Percentiles rank a stretch among this genome's conserved stretches.
These are phyloP conservation scores for Anisodus tanguticus DNA, from an alignment of 257 asterid species.

Conservation along the genomic window DNA sequence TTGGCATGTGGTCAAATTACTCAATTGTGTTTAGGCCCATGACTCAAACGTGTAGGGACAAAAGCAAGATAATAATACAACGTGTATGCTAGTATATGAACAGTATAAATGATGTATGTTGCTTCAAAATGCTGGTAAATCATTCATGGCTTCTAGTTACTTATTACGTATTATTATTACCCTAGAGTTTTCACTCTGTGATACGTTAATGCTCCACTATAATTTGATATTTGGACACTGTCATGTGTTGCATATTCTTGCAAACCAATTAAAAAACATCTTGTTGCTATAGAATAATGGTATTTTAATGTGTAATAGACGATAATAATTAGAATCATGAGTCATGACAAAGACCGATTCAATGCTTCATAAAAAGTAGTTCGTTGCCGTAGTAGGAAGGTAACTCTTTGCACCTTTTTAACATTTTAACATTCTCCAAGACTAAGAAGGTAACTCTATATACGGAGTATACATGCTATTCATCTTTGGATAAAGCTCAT, in stretches of 20 bases:
- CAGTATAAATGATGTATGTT: conserved; percentile 23
- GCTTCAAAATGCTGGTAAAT: conserved; percentile 2
- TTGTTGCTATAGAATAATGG: neutral
- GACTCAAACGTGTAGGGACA: conserved; percentile 17
- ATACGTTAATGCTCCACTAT: neutral
- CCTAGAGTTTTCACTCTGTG: neutral
- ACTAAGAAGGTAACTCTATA: no score
- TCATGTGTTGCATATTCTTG: neutral
- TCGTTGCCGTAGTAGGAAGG: conserved; percentile 38
- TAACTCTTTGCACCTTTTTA: conserved; percentile 18
- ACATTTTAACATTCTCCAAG: neutral
- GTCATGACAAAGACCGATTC: neutral
- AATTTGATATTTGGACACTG: neutral
- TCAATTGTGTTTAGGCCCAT: neutral
- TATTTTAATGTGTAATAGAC: neutral
- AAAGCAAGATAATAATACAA: neutral
- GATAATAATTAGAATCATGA: neutral
- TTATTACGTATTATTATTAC: neutral
- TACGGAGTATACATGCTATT: neutral
- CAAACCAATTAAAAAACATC: neutral
- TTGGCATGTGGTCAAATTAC: neutral
- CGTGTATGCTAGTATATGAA: neutral
- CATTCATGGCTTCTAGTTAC: neutral
- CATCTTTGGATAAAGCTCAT: neutral
- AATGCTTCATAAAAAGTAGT: conserved; percentile 13